Percentiles rank a stretch among this genome's conserved stretches.
Conservation (phyloP, 208 protist genomes). For the Entamoeba nuttalli region DNA sequence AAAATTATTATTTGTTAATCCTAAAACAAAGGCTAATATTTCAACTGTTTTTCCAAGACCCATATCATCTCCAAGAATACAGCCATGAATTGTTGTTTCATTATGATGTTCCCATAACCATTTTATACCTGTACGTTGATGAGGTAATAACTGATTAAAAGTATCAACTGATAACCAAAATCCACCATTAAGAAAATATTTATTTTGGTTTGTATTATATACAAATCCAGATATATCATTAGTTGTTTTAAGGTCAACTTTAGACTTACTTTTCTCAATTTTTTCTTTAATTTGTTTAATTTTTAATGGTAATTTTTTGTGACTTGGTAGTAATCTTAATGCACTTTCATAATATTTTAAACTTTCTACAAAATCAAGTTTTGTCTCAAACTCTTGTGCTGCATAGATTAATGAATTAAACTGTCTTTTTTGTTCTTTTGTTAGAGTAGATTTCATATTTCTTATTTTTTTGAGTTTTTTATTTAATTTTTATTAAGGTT, state of each 20-base stretch:
- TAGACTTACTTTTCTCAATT: background rate
- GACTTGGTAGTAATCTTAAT: background rate
- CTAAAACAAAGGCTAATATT: background rate
- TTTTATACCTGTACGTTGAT: background rate
- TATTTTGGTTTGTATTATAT: background rate
- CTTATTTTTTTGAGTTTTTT: too few species aligned
- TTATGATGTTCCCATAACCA: background rate
- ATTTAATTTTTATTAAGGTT: too few species aligned
- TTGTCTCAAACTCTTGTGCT: background rate
- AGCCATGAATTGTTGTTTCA: constrained; percentile 19
- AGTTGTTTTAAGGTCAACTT: background rate
- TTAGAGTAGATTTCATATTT: background rate
- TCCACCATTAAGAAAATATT: background rate
- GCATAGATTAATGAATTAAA: background rate
- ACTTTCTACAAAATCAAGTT: background rate
- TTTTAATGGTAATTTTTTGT: background rate
- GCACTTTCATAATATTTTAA: background rate
- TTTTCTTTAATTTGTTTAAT: background rate
- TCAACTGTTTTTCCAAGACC: constrained; percentile 54
- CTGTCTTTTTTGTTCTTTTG: background rate
- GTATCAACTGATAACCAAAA: background rate
- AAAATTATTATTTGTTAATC: background rate
- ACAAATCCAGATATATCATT: background rate
- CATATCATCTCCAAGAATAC: constrained; percentile 98
- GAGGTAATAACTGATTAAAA: background rate